phyloP scores from a whole-genome alignment of 768 basidiomycete species.

The Boletus pseudopeckii region DNA sequence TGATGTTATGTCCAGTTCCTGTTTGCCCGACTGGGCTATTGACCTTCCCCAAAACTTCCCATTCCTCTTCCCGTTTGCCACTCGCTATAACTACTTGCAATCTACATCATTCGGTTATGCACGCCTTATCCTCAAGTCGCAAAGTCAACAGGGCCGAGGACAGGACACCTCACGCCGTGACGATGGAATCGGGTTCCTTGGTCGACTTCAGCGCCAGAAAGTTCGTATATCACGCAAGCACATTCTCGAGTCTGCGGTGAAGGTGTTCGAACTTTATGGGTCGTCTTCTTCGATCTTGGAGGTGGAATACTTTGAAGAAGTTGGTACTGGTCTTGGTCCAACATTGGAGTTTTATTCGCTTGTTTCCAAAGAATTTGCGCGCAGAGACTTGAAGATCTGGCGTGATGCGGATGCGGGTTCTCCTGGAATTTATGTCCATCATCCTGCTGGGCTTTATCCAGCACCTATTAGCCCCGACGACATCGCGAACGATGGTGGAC shows the following conservation, averaged over 20 bases:
- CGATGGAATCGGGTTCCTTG: slow-evolving; percentile 89
- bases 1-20: slow-evolving; percentile 55
- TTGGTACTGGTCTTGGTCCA: slow-evolving; percentile 95
- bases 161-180: slow-evolving; percentile 81
- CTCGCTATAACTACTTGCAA: slow-evolving; percentile 95
- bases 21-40: slow-evolving; percentile 95
- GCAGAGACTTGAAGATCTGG: slow-evolving; percentile 88
- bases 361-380: slow-evolving; percentile 92
- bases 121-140: slow-evolving; percentile 92
- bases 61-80: slow-evolving; percentile 98
- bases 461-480: slow-evolving; percentile 73
- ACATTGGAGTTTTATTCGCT: slow-evolving; percentile 99
- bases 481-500: slow-evolving; percentile 66
- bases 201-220: slow-evolving; percentile 91
- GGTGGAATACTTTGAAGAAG: slow-evolving; percentile 98
- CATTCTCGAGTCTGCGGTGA: slow-evolving; percentile 92
- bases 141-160: slow-evolving; percentile 76
- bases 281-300: slow-evolving; percentile 92
- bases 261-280: slow-evolving; percentile 95
- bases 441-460: slow-evolving; percentile 85
- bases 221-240: slow-evolving; percentile 94
- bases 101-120: slow-evolving; percentile 98
- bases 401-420: slow-evolving; percentile 71
- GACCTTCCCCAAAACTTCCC: slow-evolving; percentile 96
- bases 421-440: slow-evolving; percentile 70